These are phyloP conservation scores for Melanomma pulvis-pyrius DNA, from an alignment of 495 filamentous ascomycete species.

Conservation along the genomic window DNA sequence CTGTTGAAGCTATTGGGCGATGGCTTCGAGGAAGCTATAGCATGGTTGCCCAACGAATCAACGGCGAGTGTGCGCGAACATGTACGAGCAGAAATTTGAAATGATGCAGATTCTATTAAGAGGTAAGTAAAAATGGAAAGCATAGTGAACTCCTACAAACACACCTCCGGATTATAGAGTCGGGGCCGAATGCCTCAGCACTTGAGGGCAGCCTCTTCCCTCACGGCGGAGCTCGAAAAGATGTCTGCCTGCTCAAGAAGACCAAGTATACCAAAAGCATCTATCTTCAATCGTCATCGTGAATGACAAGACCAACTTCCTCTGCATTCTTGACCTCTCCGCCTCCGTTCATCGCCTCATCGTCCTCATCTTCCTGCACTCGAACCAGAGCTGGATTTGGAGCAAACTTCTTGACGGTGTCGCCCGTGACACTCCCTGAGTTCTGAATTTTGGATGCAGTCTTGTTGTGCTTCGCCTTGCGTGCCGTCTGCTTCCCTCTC, in stretches of 20 bases:
- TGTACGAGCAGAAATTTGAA: too few species aligned
- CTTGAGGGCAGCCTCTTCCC: background rate
- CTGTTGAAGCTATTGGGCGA: too few species aligned
- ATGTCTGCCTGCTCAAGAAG: too few species aligned
- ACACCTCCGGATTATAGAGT: background rate
- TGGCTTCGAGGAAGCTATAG: too few species aligned
- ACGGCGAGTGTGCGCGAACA: too few species aligned
- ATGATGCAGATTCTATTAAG: too few species aligned
- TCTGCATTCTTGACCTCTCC: constrained; percentile 49
- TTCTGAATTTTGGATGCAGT: constrained; percentile 31
- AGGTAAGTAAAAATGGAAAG: too few species aligned
- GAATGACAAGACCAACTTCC: constrained; percentile 66
- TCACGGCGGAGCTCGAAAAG: background rate
- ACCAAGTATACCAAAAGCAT: background rate
- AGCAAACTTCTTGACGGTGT: constrained; percentile 39
- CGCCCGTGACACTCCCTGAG: constrained; percentile 36
- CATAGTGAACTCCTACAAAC: background rate
- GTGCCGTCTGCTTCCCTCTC: constrained; percentile 51
- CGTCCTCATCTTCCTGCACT: constrained; percentile 29
- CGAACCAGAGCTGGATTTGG: constrained; percentile 2
- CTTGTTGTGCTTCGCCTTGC: constrained; percentile 48
- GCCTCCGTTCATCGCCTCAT: constrained; percentile 21
- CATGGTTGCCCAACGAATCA: too few species aligned
- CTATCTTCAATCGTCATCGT: constrained; percentile 60
- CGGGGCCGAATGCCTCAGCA: background rate